Percentiles rank a stretch among this genome's conserved stretches.
Conservation (phyloP, 2,329 filamentous ascomycete species). For the Beauveria bassiana region DNA sequence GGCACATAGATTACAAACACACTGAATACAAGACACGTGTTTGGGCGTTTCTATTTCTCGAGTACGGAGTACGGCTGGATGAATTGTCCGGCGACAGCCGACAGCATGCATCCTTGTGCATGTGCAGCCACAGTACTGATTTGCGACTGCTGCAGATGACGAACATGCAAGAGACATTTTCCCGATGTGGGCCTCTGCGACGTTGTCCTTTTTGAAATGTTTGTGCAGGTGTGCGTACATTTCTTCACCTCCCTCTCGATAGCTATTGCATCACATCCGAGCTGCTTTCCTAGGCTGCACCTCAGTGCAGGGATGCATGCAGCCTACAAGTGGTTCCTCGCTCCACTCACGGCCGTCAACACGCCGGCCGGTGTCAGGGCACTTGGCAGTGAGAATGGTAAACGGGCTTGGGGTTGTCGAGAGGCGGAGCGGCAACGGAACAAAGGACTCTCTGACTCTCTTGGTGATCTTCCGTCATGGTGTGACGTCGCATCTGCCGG, state of each 20-base stretch:
- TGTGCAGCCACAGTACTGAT: neutral
- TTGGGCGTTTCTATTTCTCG: neutral
- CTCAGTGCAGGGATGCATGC: neutral
- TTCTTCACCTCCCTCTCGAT: neutral
- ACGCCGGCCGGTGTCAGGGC: neutral
- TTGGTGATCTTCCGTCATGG: neutral
- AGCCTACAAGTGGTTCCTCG: neutral
- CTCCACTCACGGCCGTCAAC: constrained; percentile 4
- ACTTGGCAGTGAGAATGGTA: neutral
- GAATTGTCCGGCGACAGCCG: neutral
- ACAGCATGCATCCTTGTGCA: neutral
- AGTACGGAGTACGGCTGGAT: neutral
- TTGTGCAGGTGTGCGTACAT: neutral
- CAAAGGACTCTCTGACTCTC: neutral
- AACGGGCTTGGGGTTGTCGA: neutral
- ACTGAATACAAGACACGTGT: neutral
- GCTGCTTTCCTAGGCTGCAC: neutral
- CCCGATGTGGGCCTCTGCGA: neutral
- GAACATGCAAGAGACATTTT: neutral
- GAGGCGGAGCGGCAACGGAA: neutral
- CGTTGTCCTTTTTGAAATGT: neutral
- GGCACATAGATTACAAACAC: too few species aligned
- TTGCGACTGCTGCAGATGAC: neutral
- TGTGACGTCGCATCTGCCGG: neutral
- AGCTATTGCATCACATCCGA: neutral